phyloP scores from a whole-genome alignment of 176 grass and related monocot genomes.

The Avena sativa region DNA sequence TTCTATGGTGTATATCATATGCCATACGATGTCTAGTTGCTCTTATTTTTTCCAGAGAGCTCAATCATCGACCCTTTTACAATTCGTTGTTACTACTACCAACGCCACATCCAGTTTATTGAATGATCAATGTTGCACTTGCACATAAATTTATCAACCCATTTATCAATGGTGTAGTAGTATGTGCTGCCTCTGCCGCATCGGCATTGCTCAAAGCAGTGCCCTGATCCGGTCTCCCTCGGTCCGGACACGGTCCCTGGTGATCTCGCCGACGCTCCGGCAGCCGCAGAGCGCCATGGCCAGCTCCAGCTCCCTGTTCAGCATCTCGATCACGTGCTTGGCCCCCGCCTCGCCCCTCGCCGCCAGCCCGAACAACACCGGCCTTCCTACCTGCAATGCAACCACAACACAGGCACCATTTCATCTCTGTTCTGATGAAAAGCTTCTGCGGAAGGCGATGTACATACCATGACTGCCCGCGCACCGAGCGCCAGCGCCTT shows the following conservation, averaged over 20 bases:
- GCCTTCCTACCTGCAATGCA: constrained; percentile 66
- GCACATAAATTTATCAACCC: background rate
- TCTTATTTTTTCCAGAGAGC: too few species aligned
- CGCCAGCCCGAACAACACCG: constrained; percentile 74
- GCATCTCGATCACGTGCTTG: constrained; percentile 78
- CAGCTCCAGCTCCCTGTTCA: constrained; percentile 72
- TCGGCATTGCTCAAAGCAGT: constrained; percentile 40
- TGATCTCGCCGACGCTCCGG: constrained; percentile 58
- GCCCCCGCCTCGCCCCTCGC: constrained; percentile 72
- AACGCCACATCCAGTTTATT: background rate
- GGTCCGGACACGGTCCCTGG: constrained; percentile 61
- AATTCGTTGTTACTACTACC: background rate
- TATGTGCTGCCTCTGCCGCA: background rate
- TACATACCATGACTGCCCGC: constrained; percentile 63
- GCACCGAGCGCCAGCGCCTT: constrained; percentile 90
- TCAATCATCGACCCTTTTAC: background rate
- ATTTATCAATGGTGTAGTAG: too few species aligned
- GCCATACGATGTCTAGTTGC: too few species aligned
- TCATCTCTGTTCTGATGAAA: background rate
- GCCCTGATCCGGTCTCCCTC: constrained; percentile 66
- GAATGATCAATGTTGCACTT: constrained; percentile 1
- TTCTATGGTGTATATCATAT: too few species aligned
- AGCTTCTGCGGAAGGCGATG: background rate
- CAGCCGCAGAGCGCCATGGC: constrained; percentile 85
- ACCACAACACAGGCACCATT: background rate